phyloP scores from a whole-genome alignment of 2,329 filamentous ascomycete species.

The Ilyonectria mors-panacis region DNA sequence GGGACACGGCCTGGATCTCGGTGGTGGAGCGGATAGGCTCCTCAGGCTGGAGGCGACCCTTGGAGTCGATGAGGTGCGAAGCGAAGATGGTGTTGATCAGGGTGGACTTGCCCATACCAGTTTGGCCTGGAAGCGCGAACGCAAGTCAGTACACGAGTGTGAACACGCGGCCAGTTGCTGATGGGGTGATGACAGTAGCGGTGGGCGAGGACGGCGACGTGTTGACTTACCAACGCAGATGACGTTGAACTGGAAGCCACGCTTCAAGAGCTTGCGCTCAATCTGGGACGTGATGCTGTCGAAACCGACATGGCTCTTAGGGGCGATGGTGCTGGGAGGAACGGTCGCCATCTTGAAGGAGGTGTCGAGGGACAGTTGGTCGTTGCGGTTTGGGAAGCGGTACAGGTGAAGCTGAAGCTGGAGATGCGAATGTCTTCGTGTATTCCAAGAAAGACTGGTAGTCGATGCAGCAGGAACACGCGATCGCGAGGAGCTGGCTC shows the following conservation, averaged over 20 bases:
- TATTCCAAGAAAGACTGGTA: slow-evolving; percentile 50
- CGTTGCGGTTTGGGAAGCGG: slow-evolving; percentile 50
- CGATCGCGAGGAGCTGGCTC: slow-evolving; percentile 42
- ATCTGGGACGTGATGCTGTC: slow-evolving; percentile 99
- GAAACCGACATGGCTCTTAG: slow-evolving; percentile 99
- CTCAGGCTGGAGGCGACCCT: slow-evolving; percentile 92
- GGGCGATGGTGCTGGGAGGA: slow-evolving; percentile 82
- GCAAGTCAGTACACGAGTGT: slow-evolving; percentile 33
- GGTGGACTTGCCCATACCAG: slow-evolving; percentile 97
- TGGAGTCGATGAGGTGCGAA: slow-evolving; percentile 98
- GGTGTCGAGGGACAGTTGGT: slow-evolving; percentile 41
- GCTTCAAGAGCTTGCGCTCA: slow-evolving; percentile 99
- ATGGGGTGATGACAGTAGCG: slow-evolving; percentile 39
- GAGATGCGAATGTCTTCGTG: slow-evolving; percentile 38
- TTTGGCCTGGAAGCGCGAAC: slow-evolving; percentile 79
- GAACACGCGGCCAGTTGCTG: slow-evolving; percentile 25
- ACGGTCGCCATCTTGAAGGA: slow-evolving; percentile 69
- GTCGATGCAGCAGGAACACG: slow-evolving; percentile 35
- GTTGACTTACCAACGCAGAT: slow-evolving; percentile 93
- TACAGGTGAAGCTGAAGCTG: slow-evolving; percentile 45
- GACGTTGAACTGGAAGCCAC: slow-evolving; percentile 99
- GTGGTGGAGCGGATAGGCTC: slow-evolving; percentile 96
- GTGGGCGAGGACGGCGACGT: slow-evolving; percentile 25
- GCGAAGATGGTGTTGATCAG: slow-evolving; percentile 99
- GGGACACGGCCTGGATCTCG: slow-evolving; percentile 97